Evolutionary conservation across 2,329 filamentous ascomycete genomes (phyloP).

Genomic region (Hysterium pulicare): DNA sequence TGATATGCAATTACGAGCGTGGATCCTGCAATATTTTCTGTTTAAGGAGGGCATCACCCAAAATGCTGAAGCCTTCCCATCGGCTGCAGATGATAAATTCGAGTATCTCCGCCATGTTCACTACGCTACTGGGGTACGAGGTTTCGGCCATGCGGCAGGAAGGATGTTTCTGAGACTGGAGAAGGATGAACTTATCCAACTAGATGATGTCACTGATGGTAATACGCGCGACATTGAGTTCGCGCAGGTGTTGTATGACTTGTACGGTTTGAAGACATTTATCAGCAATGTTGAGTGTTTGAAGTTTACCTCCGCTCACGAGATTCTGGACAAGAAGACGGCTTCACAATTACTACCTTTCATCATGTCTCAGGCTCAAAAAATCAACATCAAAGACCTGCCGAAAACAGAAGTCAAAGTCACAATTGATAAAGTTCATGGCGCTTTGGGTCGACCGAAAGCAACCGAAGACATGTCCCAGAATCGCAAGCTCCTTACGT

Average conservation of each 20-base stretch:
- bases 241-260: slow-evolving; percentile 56
- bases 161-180: slow-evolving; percentile 87
- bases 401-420: slow-evolving; percentile 86
- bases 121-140: slow-evolving; percentile 76
- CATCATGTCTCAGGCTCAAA: slow-evolving; percentile 74
- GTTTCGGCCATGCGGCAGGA: slow-evolving; percentile 79
- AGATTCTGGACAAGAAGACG: slow-evolving; percentile 75
- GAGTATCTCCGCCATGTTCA: slow-evolving; percentile 80
- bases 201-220: slow-evolving; percentile 74
- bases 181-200: slow-evolving; percentile 76
- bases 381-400: slow-evolving; percentile 85
- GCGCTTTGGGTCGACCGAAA: slow-evolving; percentile 74
- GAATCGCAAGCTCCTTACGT: slow-evolving; percentile 78
- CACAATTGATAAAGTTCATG: slow-evolving; percentile 90
- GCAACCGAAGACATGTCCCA: slow-evolving; percentile 76
- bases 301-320: slow-evolving; percentile 71
- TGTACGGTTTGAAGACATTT: slow-evolving; percentile 38
- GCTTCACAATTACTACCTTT: slow-evolving; percentile 81
- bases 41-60: slow-evolving; percentile 72
- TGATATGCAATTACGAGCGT: slow-evolving; percentile 82
- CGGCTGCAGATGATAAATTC: slow-evolving; percentile 68
- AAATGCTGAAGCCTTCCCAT: slow-evolving; percentile 60
- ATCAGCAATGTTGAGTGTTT: slow-evolving; percentile 32
- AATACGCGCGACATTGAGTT: slow-evolving; percentile 67
- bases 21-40: slow-evolving; percentile 82